A percentile compares a stretch with the other conserved stretches of the same genome.
phyloP scores from a whole-genome alignment of 345 rosid species.

The Cardamine occulta region DNA sequence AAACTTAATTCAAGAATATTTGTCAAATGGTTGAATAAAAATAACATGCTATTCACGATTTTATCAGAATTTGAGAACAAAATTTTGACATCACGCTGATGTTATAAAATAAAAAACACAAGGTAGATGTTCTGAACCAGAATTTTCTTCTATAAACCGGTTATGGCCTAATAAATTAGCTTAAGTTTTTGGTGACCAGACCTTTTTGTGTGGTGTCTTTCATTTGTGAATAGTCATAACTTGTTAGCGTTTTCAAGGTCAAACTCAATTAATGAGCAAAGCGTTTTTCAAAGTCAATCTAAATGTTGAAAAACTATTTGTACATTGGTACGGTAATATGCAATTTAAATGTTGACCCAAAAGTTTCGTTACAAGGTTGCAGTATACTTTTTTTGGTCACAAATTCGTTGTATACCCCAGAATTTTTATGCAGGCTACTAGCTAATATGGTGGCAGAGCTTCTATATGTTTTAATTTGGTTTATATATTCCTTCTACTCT shows the following conservation, averaged over 20 bases:
- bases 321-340: slow-evolving; percentile 32
- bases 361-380: not conserved
- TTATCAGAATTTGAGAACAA: not conserved
- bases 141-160: not conserved
- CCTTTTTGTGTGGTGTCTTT: slow-evolving; percentile 15
- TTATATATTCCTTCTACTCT: not conserved
- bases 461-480: not conserved
- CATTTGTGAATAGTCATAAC: slow-evolving; percentile 17
- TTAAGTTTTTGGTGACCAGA: slow-evolving; percentile 11
- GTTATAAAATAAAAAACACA: not conserved
- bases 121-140: not conserved
- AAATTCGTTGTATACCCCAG: slow-evolving; percentile 4
- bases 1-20: slow-evolving; percentile 20
- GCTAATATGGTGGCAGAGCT: not conserved
- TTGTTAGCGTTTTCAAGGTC: slow-evolving; percentile 12
- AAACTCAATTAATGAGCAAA: slow-evolving; percentile 1
- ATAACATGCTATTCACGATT: slow-evolving; percentile 26
- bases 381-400: not conserved
- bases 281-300: slow-evolving; percentile 13
- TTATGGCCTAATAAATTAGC: not conserved
- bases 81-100: slow-evolving; percentile 1
- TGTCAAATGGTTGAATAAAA: slow-evolving; percentile 35
- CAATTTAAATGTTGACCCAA: slow-evolving; percentile 24
- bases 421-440: not conserved
- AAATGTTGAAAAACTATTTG: not conserved